phyloP scores from a whole-genome alignment of 1,284 basidiomycete genomes.

The Caloboletus firmus region DNA sequence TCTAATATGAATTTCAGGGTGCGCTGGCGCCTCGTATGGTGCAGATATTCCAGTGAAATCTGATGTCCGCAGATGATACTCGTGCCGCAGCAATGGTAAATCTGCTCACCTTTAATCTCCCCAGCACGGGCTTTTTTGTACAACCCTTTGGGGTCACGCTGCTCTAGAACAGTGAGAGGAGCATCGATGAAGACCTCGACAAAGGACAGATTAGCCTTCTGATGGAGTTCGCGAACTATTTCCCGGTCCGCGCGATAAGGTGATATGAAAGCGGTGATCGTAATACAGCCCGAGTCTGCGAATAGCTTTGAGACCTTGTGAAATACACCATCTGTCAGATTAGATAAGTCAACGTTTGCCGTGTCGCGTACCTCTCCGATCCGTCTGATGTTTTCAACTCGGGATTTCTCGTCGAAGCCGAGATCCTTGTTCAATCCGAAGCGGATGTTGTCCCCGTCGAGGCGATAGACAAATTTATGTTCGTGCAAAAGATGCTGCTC shows the following conservation, averaged over 20 bases:
- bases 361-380: constrained; percentile 81
- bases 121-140: constrained; percentile 97
- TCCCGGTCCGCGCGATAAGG: constrained; percentile 92
- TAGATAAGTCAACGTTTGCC: constrained; percentile 2
- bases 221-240: constrained; percentile 83
- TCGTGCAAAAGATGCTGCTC: constrained; percentile 94
- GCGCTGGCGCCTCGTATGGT: constrained; percentile 89
- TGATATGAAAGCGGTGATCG: constrained; percentile 97
- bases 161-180: constrained; percentile 84
- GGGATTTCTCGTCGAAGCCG: constrained; percentile 92
- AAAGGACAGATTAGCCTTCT: constrained; percentile 73
- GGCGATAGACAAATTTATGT: constrained; percentile 83
- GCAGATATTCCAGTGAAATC: constrained; percentile 99
- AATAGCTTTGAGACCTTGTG: constrained; percentile 90
- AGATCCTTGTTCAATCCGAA: constrained; percentile 99
- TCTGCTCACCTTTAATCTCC: constrained; percentile 84
- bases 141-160: constrained; percentile 94
- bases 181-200: constrained; percentile 96
- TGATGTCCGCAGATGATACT: constrained; percentile 36
- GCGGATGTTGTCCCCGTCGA: constrained; percentile 97
- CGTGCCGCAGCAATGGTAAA: background rate
- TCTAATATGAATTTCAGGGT: constrained; percentile 90
- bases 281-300: constrained; percentile 82
- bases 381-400: constrained; percentile 96
- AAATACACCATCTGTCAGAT: constrained; percentile 7